phyloP scores from a whole-genome alignment of 805 yeast genomes.

The Saturnispora quitensis region DNA sequence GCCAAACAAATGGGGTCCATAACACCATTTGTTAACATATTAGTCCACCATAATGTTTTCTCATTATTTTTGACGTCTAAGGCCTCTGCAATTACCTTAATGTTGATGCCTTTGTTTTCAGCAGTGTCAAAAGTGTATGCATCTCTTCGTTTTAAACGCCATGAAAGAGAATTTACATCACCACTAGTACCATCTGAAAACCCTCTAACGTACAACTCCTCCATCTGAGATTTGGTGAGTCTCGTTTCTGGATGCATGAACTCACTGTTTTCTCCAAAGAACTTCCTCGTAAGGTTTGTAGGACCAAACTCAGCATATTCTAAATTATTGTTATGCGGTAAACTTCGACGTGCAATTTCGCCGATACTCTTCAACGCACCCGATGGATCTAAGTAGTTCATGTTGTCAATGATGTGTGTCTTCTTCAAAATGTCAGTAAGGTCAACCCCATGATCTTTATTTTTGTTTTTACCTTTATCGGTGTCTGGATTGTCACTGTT shows the following conservation, averaged over 20 bases:
- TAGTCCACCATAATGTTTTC: conserved; percentile 14
- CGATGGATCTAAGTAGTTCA: neutral
- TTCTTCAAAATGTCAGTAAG: neutral
- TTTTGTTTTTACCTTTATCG: neutral
- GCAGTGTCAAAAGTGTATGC: neutral
- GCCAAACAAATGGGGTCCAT: conserved; percentile 73
- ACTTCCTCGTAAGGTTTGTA: neutral
- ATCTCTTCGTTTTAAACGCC: conserved; percentile 3
- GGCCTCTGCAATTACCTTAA: neutral
- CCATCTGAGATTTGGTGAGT: neutral
- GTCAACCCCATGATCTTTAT: neutral
- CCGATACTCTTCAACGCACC: neutral
- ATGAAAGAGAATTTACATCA: neutral
- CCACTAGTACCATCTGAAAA: neutral
- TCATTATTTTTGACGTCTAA: conserved; percentile 19
- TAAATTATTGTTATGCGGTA: neutral
- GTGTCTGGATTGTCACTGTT: neutral
- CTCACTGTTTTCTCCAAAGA: conserved; percentile 5
- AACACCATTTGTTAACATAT: conserved; percentile 34
- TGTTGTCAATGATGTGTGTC: neutral
- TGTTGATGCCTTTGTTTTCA: neutral
- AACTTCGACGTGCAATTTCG: neutral
- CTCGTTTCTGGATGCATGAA: neutral
- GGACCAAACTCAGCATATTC: conserved; percentile 2
- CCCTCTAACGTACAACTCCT: neutral